These are phyloP conservation scores for Colletotrichum scovillei DNA, from an alignment of 2,329 filamentous ascomycete genomes.

Conservation along the genomic window DNA sequence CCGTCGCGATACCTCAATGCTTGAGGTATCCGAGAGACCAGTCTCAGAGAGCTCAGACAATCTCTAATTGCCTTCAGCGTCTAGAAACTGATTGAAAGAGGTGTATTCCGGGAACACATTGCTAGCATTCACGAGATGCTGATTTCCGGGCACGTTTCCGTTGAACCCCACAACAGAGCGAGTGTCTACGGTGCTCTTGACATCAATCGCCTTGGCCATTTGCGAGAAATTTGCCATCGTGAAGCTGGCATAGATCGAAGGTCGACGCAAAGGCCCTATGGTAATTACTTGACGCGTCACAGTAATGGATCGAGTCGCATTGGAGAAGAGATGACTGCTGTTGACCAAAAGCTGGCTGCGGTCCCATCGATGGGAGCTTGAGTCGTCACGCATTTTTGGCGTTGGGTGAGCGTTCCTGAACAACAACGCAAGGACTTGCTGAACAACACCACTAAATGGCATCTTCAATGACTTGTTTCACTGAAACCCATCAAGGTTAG, in stretches of 20 bases:
- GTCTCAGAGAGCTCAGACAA: neutral
- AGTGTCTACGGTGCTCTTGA: neutral
- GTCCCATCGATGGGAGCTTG: neutral
- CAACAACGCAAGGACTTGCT: neutral
- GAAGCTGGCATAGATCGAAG: neutral
- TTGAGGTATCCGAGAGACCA: neutral
- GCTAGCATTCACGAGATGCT: neutral
- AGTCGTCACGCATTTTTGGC: neutral
- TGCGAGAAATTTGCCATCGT: neutral
- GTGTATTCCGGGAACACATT: neutral
- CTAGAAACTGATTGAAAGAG: neutral
- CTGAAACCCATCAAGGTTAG: neutral
- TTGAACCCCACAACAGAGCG: no score
- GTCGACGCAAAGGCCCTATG: neutral
- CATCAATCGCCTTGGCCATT: neutral
- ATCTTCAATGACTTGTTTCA: neutral
- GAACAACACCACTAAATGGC: neutral
- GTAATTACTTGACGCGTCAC: neutral
- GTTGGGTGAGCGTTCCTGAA: neutral
- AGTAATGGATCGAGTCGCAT: neutral
- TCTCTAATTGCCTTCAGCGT: neutral
- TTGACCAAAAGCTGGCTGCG: neutral
- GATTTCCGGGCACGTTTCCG: neutral
- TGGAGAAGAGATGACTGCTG: neutral
- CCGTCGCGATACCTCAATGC: neutral